A percentile compares a stretch with the other conserved stretches of the same genome.
Evolutionary conservation across 1,284 basidiomycete genomes (phyloP).

Genomic region (Rhodotorula sp.): DNA sequence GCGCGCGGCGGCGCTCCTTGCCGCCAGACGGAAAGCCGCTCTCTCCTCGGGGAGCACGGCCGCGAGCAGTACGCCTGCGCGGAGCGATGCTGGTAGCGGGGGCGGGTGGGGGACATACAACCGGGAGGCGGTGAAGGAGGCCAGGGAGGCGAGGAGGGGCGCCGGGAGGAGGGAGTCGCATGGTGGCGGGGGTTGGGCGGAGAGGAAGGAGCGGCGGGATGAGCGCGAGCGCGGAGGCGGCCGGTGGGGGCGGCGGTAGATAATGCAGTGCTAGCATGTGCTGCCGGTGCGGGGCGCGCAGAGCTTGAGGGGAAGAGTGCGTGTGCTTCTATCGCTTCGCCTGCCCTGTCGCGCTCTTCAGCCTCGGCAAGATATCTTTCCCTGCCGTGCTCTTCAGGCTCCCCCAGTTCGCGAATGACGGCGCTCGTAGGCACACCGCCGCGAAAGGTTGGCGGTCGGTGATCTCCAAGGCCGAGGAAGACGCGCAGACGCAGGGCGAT

Average conservation of each 20-base stretch:
- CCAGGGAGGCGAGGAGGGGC: conserved; percentile 10
- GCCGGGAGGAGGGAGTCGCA: neutral
- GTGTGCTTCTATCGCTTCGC: too few relatives aligned
- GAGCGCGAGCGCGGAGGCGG: neutral
- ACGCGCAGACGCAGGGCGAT: too few relatives aligned
- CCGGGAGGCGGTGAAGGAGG: conserved; percentile 21
- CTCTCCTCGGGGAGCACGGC: neutral
- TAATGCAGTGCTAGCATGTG: neutral
- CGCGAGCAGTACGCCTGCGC: conserved; percentile 10
- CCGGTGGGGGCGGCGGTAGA: neutral
- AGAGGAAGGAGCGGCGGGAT: conserved; percentile 10
- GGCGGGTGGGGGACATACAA: conserved; percentile 37
- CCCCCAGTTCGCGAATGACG: too few relatives aligned
- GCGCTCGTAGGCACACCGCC: too few relatives aligned
- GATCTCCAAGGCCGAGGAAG: too few relatives aligned
- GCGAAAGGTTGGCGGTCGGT: too few relatives aligned
- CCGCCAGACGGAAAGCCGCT: conserved; percentile 8
- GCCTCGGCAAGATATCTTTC: too few relatives aligned
- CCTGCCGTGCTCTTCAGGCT: too few relatives aligned
- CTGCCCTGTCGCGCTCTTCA: too few relatives aligned
- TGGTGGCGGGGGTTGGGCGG: neutral
- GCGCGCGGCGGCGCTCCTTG: conserved; percentile 35
- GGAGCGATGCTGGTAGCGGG: conserved; percentile 17
- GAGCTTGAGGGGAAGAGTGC: too few relatives aligned
- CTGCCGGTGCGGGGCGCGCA: too few relatives aligned